Evolutionary conservation across 192 early-diverging fungal species (phyloP).

Genomic region (Podila verticillata): DNA sequence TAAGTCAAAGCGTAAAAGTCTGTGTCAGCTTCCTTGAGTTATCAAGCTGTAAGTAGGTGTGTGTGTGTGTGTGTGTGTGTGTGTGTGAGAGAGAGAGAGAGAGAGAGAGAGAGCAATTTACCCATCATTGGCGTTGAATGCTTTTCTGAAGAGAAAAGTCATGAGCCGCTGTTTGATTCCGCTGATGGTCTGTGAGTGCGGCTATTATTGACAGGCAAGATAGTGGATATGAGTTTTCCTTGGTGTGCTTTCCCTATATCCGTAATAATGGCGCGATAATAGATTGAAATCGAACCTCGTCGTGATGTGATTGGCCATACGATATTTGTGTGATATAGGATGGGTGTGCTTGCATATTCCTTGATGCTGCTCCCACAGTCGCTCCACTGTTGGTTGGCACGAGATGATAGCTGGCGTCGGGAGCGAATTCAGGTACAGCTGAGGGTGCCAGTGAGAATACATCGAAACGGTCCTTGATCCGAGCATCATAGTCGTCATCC

Average conservation of each 20-base stretch:
- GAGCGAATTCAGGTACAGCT: conserved; percentile 7
- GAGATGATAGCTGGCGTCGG: conserved; percentile 35
- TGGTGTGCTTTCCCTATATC: neutral
- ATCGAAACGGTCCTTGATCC: conserved; percentile 11
- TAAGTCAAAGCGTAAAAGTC: conserved; percentile 5
- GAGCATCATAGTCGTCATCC: conserved; percentile 31
- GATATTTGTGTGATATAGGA: conserved; percentile 15
- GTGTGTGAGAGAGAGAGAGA: neutral
- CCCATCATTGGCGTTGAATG: conserved; percentile 55
- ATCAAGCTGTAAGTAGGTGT: neutral
- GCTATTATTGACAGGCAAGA: conserved; percentile 5
- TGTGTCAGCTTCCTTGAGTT: neutral
- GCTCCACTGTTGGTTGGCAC: conserved; percentile 25
- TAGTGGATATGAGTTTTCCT: neutral
- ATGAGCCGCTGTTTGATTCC: conserved; percentile 78
- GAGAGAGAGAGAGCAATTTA: conserved; percentile 4
- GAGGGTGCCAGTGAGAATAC: conserved; percentile 16
- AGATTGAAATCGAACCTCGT: conserved; percentile 21
- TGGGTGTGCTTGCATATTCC: neutral
- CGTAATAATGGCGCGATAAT: neutral
- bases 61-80: neutral
- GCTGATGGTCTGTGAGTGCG: conserved; percentile 53
- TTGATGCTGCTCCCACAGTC: conserved; percentile 1
- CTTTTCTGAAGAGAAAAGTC: conserved; percentile 69
- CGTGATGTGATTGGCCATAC: conserved; percentile 20